phyloP scores from a whole-genome alignment of 2,329 filamentous ascomycete species.

The Penicillium nordicum region DNA sequence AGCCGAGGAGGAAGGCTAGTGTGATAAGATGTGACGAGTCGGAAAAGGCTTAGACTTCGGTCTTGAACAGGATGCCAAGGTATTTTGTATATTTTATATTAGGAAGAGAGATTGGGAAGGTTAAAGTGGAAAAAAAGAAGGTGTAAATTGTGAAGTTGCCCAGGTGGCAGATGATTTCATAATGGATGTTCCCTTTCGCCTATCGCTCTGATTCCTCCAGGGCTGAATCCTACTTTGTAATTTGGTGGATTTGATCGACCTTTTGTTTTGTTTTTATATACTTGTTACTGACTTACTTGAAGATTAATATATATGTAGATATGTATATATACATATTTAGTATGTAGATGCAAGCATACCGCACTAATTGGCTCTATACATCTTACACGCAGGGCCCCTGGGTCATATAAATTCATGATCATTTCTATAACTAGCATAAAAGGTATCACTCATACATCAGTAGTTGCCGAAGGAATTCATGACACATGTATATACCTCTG shows the following conservation, averaged over 20 bases:
- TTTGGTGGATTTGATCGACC: background rate
- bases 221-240: no score
- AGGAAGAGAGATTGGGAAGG: background rate
- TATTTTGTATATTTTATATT: background rate
- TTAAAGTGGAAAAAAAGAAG: background rate
- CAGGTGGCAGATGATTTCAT: conserved; percentile 20
- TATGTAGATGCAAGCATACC: no score
- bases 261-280: background rate
- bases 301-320: background rate
- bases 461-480: background rate
- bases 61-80: background rate
- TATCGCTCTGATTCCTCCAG: background rate
- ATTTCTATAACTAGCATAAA: conserved; percentile 1
- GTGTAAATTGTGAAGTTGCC: background rate
- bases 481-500: background rate
- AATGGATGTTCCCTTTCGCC: background rate
- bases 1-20: background rate
- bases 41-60: background rate
- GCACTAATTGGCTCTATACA: background rate
- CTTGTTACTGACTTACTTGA: background rate
- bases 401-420: conserved; percentile 4
- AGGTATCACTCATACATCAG: conserved; percentile 2
- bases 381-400: background rate
- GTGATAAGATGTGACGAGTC: background rate
- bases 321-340: background rate